phyloP scores from a whole-genome alignment of 2,329 filamentous ascomycete species.

The Cladophialophora carrionii region DNA sequence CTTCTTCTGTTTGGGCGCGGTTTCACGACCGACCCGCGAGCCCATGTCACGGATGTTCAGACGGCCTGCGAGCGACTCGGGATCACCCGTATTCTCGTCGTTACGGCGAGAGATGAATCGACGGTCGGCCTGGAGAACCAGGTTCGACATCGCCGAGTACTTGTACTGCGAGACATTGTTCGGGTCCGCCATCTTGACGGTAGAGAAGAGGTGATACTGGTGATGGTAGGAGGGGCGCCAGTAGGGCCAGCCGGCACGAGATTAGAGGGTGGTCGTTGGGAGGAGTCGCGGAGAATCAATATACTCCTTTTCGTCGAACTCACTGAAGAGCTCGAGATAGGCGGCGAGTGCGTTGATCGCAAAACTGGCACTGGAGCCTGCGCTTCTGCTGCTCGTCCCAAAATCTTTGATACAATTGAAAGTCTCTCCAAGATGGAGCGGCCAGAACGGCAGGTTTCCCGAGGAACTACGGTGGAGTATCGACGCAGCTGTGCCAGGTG shows the following conservation, averaged over 20 bases:
- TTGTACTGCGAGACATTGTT: conserved; percentile 93
- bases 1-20: conserved; percentile 80
- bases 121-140: conserved; percentile 99
- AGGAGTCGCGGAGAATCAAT: not conserved
- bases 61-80: conserved; percentile 92
- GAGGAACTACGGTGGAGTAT: not conserved
- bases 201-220: too few relatives aligned
- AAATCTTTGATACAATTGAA: conserved; percentile 3
- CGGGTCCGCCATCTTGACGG: conserved; percentile 66
- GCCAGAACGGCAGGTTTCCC: not conserved
- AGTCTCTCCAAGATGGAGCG: not conserved
- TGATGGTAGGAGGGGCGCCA: too few relatives aligned
- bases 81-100: conserved; percentile 95
- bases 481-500: not conserved
- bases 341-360: not conserved
- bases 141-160: conserved; percentile 99
- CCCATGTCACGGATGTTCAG: conserved; percentile 97
- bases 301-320: not conserved
- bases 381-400: not conserved
- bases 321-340: conserved; percentile 8
- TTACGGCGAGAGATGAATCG: conserved; percentile 89
- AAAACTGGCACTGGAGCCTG: conserved; percentile 7
- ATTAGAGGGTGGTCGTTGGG: not conserved
- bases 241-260: not conserved
- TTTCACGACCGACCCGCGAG: conserved; percentile 75